Evolutionary conservation across 129 eudicot genomes (phyloP).

Genomic region (Helianthus annuus): DNA sequence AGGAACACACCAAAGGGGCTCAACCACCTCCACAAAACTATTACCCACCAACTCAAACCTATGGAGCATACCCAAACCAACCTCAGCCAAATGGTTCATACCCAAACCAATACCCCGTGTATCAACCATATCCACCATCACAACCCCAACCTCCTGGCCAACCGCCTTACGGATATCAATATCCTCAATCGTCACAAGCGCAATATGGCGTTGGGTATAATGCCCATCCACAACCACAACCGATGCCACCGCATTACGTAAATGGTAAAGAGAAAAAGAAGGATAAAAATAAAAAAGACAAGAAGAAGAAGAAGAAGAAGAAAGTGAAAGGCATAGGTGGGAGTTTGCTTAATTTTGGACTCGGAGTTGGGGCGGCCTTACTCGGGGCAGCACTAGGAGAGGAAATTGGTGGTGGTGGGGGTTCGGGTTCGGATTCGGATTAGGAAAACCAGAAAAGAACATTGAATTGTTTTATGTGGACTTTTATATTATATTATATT

Average conservation of each 20-base stretch:
- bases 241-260: no score
- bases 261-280: constrained; percentile 10
- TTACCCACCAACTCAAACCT: no score
- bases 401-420: constrained; percentile 25
- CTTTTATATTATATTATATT: no score
- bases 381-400: constrained; percentile 39
- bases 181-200: neutral
- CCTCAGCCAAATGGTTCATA: no score
- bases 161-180: neutral
- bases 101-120: no score
- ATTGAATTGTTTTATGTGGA: no score
- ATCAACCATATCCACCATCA: no score
- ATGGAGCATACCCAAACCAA: no score
- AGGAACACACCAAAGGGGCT: no score
- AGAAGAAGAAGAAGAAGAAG: constrained; percentile 25
- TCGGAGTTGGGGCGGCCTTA: constrained; percentile 37
- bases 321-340: constrained; percentile 32
- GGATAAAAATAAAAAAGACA: constrained; percentile 28
- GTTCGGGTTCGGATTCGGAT: constrained; percentile 39
- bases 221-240: neutral
- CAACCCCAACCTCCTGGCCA: neutral
- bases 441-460: neutral
- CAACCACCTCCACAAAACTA: no score
- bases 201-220: neutral
- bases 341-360: constrained; percentile 29